These are phyloP conservation scores for Alisma plantagoaquatica DNA, from an alignment of 106 monocot species.

Conservation along the genomic window DNA sequence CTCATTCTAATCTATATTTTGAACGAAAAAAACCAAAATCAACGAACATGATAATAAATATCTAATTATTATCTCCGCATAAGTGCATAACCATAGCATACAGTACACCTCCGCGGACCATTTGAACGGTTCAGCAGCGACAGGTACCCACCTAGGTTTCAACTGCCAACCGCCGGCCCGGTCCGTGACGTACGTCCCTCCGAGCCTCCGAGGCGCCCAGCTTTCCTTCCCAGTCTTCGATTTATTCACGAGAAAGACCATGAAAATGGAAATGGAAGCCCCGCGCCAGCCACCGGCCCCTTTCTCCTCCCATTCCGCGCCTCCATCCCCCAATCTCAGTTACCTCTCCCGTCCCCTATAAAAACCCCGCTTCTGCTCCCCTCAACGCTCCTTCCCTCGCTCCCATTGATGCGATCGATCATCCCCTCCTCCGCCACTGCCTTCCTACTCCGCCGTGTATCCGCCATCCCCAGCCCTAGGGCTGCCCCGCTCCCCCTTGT, in stretches of 20 bases:
- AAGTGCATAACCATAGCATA: too few relatives aligned
- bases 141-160: slow-evolving; percentile 9
- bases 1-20: too few relatives aligned
- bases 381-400: not conserved
- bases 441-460: too few relatives aligned
- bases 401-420: not conserved
- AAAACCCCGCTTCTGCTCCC: not conserved
- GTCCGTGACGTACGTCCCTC: slow-evolving; percentile 20
- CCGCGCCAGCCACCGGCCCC: slow-evolving; percentile 23
- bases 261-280: slow-evolving; percentile 24
- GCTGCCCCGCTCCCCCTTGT: not conserved
- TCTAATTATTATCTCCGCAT: too few relatives aligned
- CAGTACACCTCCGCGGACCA: too few relatives aligned
- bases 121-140: not conserved
- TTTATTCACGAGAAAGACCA: slow-evolving; percentile 8
- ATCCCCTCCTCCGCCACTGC: not conserved
- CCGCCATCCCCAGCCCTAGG: too few relatives aligned
- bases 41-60: too few relatives aligned
- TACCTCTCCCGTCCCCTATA: not conserved
- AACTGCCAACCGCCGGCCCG: slow-evolving; percentile 29
- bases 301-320: not conserved
- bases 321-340: not conserved
- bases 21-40: too few relatives aligned
- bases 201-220: not conserved
- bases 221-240: not conserved